phyloP scores from a whole-genome alignment of 2,329 filamentous ascomycete species.

The Verticillium zaregamsianum region DNA sequence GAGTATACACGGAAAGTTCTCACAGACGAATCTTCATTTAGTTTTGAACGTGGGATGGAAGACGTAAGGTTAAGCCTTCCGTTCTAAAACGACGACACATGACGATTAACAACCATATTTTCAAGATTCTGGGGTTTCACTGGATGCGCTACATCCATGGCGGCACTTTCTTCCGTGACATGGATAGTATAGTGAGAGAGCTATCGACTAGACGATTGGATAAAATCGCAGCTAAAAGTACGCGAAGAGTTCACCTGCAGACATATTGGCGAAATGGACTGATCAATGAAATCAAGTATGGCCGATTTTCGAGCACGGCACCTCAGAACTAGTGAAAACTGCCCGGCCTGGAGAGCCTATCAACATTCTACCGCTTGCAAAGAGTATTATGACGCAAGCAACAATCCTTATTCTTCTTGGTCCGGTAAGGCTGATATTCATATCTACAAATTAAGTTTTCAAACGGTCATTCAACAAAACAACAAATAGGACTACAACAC shows the following conservation, averaged over 20 bases:
- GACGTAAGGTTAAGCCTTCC: not conserved
- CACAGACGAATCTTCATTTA: not conserved
- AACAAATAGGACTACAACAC: not conserved
- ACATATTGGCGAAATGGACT: not conserved
- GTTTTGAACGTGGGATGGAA: not conserved
- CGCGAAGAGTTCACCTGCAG: not conserved
- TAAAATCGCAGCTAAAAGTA: not conserved
- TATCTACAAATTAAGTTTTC: not conserved
- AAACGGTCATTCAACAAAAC: not conserved
- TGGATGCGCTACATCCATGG: not conserved
- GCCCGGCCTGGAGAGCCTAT: not conserved
- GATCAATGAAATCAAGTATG: not conserved
- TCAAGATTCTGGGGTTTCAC: not conserved
- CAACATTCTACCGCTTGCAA: not conserved
- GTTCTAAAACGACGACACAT: not conserved
- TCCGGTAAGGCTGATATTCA: not conserved
- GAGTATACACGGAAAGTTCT: not conserved
- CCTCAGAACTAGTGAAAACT: not conserved
- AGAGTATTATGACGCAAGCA: not conserved
- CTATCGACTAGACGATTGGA: not conserved
- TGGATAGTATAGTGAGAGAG: not conserved
- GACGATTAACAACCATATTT: not conserved
- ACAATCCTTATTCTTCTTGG: not conserved
- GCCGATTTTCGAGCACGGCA: not conserved
- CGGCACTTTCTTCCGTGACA: not conserved